Evolutionary conservation across 2,329 filamentous ascomycete genomes (phyloP).

Genomic region (Pezicula rhizophila): DNA sequence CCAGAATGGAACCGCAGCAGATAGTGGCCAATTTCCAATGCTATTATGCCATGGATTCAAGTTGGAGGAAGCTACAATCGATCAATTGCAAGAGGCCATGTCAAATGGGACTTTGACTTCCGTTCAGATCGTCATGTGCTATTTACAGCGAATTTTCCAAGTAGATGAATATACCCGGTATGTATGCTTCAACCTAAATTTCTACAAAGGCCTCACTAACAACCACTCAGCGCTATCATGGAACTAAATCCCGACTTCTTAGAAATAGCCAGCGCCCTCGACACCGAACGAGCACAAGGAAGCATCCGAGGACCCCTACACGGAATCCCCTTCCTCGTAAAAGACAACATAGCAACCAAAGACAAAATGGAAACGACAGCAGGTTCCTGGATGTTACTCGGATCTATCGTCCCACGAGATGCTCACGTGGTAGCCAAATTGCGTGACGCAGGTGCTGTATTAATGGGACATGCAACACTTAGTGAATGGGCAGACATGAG

Average conservation of each 20-base stretch:
- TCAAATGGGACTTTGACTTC: constrained; percentile 47
- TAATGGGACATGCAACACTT: constrained; percentile 65
- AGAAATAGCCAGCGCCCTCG: constrained; percentile 52
- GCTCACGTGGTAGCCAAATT: constrained; percentile 56
- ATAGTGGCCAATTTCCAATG: constrained; percentile 50
- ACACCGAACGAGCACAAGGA: constrained; percentile 52
- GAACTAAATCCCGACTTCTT: constrained; percentile 64
- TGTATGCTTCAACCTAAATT: constrained; percentile 8
- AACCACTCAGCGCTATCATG: constrained; percentile 43
- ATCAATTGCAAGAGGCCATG: constrained; percentile 58
- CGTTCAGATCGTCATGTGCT: constrained; percentile 55
- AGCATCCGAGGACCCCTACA: constrained; percentile 60
- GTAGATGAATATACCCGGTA: constrained; percentile 60
- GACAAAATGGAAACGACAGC: constrained; percentile 71
- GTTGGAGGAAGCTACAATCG: constrained; percentile 65
- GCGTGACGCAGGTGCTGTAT: constrained; percentile 53
- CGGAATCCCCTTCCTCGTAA: constrained; percentile 70
- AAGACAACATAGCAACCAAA: constrained; percentile 65
- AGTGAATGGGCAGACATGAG: constrained; percentile 74
- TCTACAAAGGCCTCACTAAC: constrained; percentile 1
- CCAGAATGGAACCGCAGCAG: constrained; percentile 23
- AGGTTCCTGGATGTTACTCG: constrained; percentile 61
- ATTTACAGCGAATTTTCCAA: constrained; percentile 54
- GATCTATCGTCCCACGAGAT: constrained; percentile 61
- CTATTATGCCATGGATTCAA: constrained; percentile 50